A percentile compares a stretch with the other conserved stretches of the same genome.
Evolutionary conservation across 1,139 yeast species (phyloP).

Genomic region (Zygosaccharomyces sapae): DNA sequence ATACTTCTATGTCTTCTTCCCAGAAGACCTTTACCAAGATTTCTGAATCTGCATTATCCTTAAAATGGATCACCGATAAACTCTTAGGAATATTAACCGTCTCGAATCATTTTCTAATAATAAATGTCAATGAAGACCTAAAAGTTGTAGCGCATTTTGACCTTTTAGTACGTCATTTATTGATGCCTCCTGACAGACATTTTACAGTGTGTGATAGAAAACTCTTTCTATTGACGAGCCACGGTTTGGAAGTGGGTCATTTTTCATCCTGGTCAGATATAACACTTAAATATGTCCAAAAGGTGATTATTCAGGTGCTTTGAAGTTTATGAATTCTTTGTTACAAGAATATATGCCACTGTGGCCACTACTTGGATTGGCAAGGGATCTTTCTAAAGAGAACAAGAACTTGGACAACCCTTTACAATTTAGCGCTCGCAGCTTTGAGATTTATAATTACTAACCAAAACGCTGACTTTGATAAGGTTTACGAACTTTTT

Average conservation of each 20-base stretch:
- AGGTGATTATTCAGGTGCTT: slow-evolving; percentile 38
- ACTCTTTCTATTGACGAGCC: slow-evolving; percentile 27
- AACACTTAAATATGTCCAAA: slow-evolving; percentile 28
- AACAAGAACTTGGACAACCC: slow-evolving; percentile 49
- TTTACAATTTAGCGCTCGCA: slow-evolving; percentile 47
- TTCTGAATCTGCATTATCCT: slow-evolving; percentile 45
- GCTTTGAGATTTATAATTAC: slow-evolving; percentile 27
- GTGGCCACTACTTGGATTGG: slow-evolving; percentile 19
- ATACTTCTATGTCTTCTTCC: slow-evolving; percentile 39
- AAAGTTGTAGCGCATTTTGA: slow-evolving; percentile 42
- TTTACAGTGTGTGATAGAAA: slow-evolving; percentile 28
- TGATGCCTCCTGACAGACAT: slow-evolving; percentile 41
- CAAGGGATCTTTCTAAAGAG: slow-evolving; percentile 41
- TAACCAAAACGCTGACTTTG: slow-evolving; percentile 12
- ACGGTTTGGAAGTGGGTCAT: slow-evolving; percentile 28
- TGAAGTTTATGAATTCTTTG: slow-evolving; percentile 46
- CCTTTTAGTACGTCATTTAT: slow-evolving; percentile 41
- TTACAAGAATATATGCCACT: slow-evolving; percentile 38
- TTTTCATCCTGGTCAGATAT: slow-evolving; percentile 35
- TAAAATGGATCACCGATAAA: slow-evolving; percentile 59
- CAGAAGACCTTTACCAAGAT: slow-evolving; percentile 44
- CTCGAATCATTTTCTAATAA: slow-evolving; percentile 45
- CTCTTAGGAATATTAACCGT: slow-evolving; percentile 49
- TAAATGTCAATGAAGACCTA: slow-evolving; percentile 39
- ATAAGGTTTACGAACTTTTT: slow-evolving; percentile 15